Evolutionary conservation across 2,329 filamentous ascomycete species (phyloP).

Genomic region (Paradendryphiella salina): DNA sequence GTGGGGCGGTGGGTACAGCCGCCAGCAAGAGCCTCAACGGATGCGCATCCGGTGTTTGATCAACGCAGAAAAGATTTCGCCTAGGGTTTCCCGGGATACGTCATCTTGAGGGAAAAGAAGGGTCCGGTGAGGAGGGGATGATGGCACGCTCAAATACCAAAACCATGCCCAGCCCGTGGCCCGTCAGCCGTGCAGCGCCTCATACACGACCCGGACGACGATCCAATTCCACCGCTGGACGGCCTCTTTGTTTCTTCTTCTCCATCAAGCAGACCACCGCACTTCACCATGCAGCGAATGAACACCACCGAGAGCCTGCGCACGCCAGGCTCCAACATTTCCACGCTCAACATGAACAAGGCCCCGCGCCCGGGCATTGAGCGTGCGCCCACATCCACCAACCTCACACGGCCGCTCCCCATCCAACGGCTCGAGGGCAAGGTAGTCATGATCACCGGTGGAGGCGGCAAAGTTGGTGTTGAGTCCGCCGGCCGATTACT

Average conservation of each 20-base stretch:
- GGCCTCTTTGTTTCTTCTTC: background rate
- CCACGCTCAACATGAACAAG: conserved; percentile 33
- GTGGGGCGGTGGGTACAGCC: conserved; percentile 26
- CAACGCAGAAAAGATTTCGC: conserved; percentile 30
- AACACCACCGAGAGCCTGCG: conserved; percentile 18
- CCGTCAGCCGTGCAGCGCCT: background rate
- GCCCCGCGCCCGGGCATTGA: conserved; percentile 29
- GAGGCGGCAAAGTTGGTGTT: conserved; percentile 40
- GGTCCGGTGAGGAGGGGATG: conserved; percentile 14
- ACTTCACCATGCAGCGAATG: conserved; percentile 7
- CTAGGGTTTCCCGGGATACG: conserved; percentile 32
- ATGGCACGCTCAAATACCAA: conserved; percentile 7
- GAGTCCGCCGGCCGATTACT: conserved; percentile 45
- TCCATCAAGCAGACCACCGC: background rate
- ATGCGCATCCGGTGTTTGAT: conserved; percentile 15
- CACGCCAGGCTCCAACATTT: conserved; percentile 17
- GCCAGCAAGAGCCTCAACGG: conserved; percentile 31
- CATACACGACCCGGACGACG: background rate
- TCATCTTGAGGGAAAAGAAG: conserved; percentile 25
- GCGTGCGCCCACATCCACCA: conserved; percentile 33
- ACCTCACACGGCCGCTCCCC: conserved; percentile 33
- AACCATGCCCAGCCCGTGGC: background rate
- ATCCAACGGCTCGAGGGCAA: conserved; percentile 38
- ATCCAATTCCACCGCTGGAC: conserved; percentile 16
- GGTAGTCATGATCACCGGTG: conserved; percentile 42